Evolutionary conservation across 768 basidiomycete genomes (phyloP), one percentile per base, ranked within the genome.

Genomic region (Lactarius pseudohatsudake): DNA sequence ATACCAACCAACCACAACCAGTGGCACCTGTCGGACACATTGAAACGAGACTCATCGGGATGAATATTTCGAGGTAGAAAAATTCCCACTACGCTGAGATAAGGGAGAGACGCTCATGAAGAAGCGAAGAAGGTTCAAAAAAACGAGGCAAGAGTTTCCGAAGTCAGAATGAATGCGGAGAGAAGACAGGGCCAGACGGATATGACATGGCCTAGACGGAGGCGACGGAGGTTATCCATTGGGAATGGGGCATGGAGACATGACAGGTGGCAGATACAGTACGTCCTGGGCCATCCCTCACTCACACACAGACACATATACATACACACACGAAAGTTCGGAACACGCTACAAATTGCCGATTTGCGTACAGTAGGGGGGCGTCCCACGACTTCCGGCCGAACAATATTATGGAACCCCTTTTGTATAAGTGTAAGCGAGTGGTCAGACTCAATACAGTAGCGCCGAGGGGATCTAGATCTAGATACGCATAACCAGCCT

Each of bases 21-120:
- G 59, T 63, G 66, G 41, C 62, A 64, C 62, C 62, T 67, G 58
- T 59, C 66, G 41, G 58, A 56, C 57, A 64, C 57, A 67, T 64
- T 64, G 41, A 60, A 59, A 67, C 66, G 34, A 60, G 62, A 67
- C 50, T 15, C 50, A 64, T 26, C 7, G 57, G 20, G 40, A 38
- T 63, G 62, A 63, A 67, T 67, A 63, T 59, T 67, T 63, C 10
- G 58, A 67, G 66, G 45, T 16, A 58, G 56, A 22, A 67, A 67
- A 67, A 47, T 67, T 67, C 66, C 66, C 66, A 67, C 66, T 67
- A 28, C 2, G 34, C 66, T 61, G 40, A 67, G 66, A 64, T 67
- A 67, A 67, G 62, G 54, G 36, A 26, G 66, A 64, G 54, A 18
- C 66, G 66, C 66, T 41, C 58, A 32, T 67, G 53, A 57, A 64